Evolutionary conservation across 192 early-diverging fungal species (phyloP), one percentile per base, ranked within the genome.

Genomic region (Coemansia sp.): DNA sequence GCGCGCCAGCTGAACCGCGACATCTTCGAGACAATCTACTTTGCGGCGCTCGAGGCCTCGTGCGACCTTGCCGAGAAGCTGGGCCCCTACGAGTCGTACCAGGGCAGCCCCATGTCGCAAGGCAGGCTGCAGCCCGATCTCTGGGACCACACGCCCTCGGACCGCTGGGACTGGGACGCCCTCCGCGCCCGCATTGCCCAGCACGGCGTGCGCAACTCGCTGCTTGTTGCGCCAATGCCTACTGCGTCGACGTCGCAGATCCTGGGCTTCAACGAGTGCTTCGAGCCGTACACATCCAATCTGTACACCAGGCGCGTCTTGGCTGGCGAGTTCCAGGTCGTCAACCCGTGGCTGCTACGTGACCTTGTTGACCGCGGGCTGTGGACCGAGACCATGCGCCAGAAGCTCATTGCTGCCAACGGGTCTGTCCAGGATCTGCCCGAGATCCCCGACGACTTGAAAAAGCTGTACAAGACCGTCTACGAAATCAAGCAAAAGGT

Each of bases 11-110:
- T 99, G 21, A 99, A 99, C 86, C 81, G 68, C 44, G 73, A 92
- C 60, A 95, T 98, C 73, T 98, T 97, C 75, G 97, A 99, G 85
- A 94, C 95, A 49, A 95, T 99, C 64, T 99, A 99, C 78, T 94
- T 93, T 72, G 94, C 90, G 26, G 94, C 94, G 26, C 82, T 99
- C 6, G 95, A 97, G 76, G 87, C 95, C 0, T 95, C 94, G 16
- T 92, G 90, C 67, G 97, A 98, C 75, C 64, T 99, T 56, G 95
- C 97, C 38, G 80, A 93, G 63, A 64, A 84, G 30, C 67, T 86
- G 2, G 97, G 97, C 24, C 57, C 90, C 0, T 97, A 99, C 77
- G 88, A 90, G 78, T 90, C 95, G 10, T 99, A 97, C 76, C 84
- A 76, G 61, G 95, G 95, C 38, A 89, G 85, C 16, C 97, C 97